phyloP scores from a whole-genome alignment of 805 yeast genomes.

The Candida silvatica region DNA sequence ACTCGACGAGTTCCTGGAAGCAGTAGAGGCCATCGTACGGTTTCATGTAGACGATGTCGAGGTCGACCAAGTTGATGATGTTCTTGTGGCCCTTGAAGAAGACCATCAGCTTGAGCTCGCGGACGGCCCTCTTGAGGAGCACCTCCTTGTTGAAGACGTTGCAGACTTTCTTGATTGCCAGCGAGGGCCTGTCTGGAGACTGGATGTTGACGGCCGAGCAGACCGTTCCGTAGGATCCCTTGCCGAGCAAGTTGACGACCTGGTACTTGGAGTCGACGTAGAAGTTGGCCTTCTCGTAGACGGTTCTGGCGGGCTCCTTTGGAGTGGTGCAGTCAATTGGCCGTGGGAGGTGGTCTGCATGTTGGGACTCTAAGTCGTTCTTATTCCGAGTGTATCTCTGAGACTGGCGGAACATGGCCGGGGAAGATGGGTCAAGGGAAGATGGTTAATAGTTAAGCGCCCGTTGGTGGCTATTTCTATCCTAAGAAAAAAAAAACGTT shows the following conservation, averaged over 20 bases:
- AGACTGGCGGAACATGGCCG: not conserved
- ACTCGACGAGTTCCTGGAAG: constrained; percentile 77
- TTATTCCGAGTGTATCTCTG: not conserved
- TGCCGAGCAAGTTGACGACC: constrained; percentile 54
- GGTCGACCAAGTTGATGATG: constrained; percentile 64
- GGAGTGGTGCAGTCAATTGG: not conserved
- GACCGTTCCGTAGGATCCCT: constrained; percentile 83
- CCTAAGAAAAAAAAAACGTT: too few relatives aligned
- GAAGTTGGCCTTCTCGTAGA: constrained; percentile 49
- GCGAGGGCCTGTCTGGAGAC: constrained; percentile 24
- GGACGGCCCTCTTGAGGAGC: constrained; percentile 66
- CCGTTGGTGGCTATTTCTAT: too few relatives aligned
- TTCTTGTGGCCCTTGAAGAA: constrained; percentile 83
- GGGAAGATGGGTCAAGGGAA: not conserved
- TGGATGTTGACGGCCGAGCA: constrained; percentile 61
- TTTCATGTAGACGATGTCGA: constrained; percentile 54
- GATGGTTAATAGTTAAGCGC: not conserved
- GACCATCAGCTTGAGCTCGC: constrained; percentile 76
- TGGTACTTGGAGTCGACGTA: constrained; percentile 54
- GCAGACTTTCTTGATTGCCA: constrained; percentile 80
- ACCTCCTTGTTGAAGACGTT: constrained; percentile 61
- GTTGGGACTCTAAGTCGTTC: too few relatives aligned
- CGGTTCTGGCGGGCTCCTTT: constrained; percentile 4
- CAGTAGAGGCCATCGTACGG: constrained; percentile 87
- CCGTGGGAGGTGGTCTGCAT: not conserved